Percentiles rank a stretch among this genome's conserved stretches.
Evolutionary conservation across 2,329 filamentous ascomycete species (phyloP).

Genomic region (Xylariaceae sp.): DNA sequence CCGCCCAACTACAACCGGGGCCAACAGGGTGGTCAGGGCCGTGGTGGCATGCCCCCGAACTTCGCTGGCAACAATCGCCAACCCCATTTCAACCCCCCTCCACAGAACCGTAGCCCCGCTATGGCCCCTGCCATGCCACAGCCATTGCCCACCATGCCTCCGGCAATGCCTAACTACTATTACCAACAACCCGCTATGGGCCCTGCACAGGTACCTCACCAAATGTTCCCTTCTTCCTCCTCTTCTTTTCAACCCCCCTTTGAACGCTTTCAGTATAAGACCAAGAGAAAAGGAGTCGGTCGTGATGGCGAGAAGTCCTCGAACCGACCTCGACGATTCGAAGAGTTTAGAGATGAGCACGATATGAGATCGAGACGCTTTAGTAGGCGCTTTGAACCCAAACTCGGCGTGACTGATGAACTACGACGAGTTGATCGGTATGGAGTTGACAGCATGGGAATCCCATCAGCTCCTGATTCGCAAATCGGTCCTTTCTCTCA

Average conservation of each 20-base stretch:
- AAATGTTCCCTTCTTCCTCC: conserved; percentile 46
- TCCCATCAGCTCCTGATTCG: conserved; percentile 17
- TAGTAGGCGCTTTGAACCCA: conserved; percentile 42
- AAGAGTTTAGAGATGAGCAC: conserved; percentile 34
- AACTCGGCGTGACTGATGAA: conserved; percentile 28
- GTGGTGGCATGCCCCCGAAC: conserved; percentile 42
- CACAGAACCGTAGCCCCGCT: conserved; percentile 39
- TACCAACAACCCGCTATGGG: conserved; percentile 55
- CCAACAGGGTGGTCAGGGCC: conserved; percentile 42
- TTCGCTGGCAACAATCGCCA: conserved; percentile 41
- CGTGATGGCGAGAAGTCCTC: conserved; percentile 45
- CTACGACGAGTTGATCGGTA: conserved; percentile 17
- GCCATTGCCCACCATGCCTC: conserved; percentile 63
- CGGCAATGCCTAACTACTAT: conserved; percentile 54
- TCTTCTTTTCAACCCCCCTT: conserved; percentile 28
- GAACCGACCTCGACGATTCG: conserved; percentile 36
- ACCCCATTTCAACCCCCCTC: conserved; percentile 39
- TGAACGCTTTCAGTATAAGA: conserved; percentile 37
- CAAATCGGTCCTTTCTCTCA: conserved; percentile 27
- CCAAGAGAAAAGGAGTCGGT: conserved; percentile 40
- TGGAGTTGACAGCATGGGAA: conserved; percentile 19
- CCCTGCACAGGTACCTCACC: conserved; percentile 50
- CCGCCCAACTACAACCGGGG: conserved; percentile 39
- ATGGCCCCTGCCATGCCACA: conserved; percentile 58
- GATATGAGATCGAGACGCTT: conserved; percentile 39